A percentile compares a stretch with the other conserved stretches of the same genome.
Conservation (phyloP, 352 stramenopile species). For the Pythium folliculosum region DNA sequence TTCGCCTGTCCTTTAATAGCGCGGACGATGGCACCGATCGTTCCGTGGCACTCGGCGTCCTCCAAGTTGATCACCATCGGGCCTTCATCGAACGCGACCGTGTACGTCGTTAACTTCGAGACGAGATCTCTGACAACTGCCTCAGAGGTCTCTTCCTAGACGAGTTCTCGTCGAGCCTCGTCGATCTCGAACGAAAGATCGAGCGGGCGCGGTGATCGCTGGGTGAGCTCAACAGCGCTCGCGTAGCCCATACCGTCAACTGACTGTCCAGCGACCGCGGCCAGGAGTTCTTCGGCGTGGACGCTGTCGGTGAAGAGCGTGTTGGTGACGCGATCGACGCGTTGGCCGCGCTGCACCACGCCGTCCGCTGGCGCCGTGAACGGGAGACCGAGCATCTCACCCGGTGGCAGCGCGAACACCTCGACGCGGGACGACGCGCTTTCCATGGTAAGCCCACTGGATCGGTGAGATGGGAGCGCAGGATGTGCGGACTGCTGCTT, state of each 20-base stretch:
- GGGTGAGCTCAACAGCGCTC: conserved; percentile 82
- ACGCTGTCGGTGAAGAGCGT: conserved; percentile 76
- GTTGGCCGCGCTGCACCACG: conserved; percentile 77
- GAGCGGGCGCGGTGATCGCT: conserved; percentile 70
- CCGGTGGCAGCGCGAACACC: conserved; percentile 75
- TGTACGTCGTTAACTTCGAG: conserved; percentile 81
- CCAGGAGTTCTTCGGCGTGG: conserved; percentile 73
- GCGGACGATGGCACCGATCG: conserved; percentile 78
- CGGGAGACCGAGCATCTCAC: conserved; percentile 83
- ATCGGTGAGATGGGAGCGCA: too few relatives aligned
- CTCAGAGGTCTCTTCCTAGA: too few relatives aligned
- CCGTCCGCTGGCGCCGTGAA: conserved; percentile 79
- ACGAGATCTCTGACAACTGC: too few relatives aligned
- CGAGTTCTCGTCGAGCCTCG: too few relatives aligned
- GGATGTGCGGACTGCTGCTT: too few relatives aligned
- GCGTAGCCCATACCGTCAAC: conserved; percentile 83
- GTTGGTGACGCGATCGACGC: conserved; percentile 86
- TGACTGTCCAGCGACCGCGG: conserved; percentile 72
- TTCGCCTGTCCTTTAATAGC: conserved; percentile 84
- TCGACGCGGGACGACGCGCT: conserved; percentile 32
- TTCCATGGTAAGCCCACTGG: too few relatives aligned
- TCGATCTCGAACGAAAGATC: conserved; percentile 82
- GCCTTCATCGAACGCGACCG: conserved; percentile 83
- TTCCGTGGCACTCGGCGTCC: conserved; percentile 81
- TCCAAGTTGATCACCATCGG: conserved; percentile 86